Evolutionary conservation across 2,329 filamentous ascomycete species (phyloP).

Genomic region (Cytospora paraplurivora): DNA sequence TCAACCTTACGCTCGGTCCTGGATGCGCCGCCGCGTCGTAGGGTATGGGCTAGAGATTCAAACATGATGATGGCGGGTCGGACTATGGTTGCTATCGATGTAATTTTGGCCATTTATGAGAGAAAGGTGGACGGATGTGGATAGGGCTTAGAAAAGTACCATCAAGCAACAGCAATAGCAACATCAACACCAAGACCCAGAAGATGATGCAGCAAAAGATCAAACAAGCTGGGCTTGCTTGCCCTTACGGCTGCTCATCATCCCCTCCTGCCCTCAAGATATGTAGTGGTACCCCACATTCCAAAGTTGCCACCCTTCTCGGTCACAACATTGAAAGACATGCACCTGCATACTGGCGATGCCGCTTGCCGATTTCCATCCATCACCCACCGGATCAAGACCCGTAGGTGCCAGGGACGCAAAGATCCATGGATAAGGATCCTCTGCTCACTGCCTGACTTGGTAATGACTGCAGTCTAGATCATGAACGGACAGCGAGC

Average conservation of each 20-base stretch:
- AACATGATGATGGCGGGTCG: not conserved
- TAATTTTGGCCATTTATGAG: no score
- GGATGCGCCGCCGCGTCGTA: slow-evolving; percentile 4
- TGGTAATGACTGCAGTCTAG: no score
- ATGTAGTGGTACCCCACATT: not conserved
- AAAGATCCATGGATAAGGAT: no score
- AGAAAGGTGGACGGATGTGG: no score
- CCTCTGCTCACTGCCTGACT: no score
- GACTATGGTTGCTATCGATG: no score
- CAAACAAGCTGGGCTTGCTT: no score
- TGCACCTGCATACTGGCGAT: no score
- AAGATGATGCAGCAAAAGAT: not conserved
- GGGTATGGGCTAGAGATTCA: not conserved
- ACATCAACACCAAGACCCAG: not conserved
- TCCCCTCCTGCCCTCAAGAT: not conserved
- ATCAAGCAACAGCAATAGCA: not conserved
- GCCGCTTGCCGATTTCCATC: no score
- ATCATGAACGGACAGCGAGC: not conserved
- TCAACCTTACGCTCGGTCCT: not conserved
- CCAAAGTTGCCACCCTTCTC: not conserved
- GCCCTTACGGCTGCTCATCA: not conserved
- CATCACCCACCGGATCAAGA: no score
- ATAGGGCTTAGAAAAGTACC: no score
- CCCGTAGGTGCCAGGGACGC: no score
- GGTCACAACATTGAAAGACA: not conserved